Conservation (phyloP, 768 basidiomycete genomes). For the Amanita inopinata region DNA sequence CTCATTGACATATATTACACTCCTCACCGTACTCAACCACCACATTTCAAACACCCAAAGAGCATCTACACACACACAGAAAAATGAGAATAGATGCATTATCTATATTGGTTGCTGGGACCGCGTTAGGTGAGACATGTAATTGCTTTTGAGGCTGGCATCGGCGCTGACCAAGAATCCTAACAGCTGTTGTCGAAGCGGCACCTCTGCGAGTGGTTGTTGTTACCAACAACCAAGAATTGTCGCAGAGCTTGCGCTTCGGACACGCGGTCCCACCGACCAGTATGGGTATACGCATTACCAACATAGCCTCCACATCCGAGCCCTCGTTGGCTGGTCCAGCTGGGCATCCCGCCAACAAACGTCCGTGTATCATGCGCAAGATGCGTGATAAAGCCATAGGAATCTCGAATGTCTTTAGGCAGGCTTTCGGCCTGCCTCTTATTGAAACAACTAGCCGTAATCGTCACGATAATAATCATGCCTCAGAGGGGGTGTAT, state of each 20-base stretch:
- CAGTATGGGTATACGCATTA: slow-evolving; percentile 18
- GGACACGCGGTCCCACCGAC: slow-evolving; percentile 26
- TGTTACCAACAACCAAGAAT: slow-evolving; percentile 16
- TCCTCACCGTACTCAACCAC: not conserved
- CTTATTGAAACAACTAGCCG: slow-evolving; percentile 25
- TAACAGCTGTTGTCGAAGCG: slow-evolving; percentile 1
- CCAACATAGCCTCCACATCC: slow-evolving; percentile 13
- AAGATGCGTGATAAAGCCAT: slow-evolving; percentile 37
- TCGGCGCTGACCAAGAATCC: not conserved
- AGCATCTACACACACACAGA: not conserved
- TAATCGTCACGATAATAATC: slow-evolving; percentile 8
- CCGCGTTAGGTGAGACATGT: slow-evolving; percentile 2
- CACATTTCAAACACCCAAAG: not conserved
- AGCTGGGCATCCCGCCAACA: not conserved
- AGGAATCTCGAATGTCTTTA: slow-evolving; percentile 43
- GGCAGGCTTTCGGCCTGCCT: slow-evolving; percentile 45
- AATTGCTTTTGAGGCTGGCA: not conserved
- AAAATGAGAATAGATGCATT: slow-evolving; percentile 5
- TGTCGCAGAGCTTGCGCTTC: slow-evolving; percentile 22
- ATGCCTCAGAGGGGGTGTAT: not conserved
- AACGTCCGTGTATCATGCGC: slow-evolving; percentile 3
- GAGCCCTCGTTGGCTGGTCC: slow-evolving; percentile 2
- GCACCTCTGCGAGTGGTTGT: slow-evolving; percentile 9
- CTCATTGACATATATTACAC: too few relatives aligned
- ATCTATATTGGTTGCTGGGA: not conserved